Evolutionary conservation across 2,329 filamentous ascomycete genomes (phyloP), one percentile per base, ranked within the genome.

Genomic region (Trichocomaceae sp.): DNA sequence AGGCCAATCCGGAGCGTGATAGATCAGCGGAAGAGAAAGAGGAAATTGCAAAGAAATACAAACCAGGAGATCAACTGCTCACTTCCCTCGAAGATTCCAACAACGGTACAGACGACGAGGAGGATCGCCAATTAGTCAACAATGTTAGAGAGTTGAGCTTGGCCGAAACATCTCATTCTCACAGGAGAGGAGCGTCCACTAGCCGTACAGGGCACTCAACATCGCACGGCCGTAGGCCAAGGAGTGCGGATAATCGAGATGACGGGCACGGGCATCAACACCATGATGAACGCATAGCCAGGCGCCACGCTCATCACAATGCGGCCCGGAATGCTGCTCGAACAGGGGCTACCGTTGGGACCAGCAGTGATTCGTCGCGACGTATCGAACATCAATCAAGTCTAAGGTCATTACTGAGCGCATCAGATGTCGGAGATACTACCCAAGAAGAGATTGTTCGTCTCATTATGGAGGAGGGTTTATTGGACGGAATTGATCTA

Each of bases 361-460:
- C 66, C 46, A 57, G 62, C 39, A 52, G n/a, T 46, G 58, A 62
- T 31, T 69, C 73, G 48, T 68, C 72, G 20, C 75, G 87, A 49
- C 85, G 84, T 51, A 79, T 96, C 47, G 90, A 93, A 66, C 92
- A 96, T 66, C 92, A 97, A 73, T 86, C 90, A 0, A 96, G 90
- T 56, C 75, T 97, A 60, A 79, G 91, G 52, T 95, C 88, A 9
- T 74, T 97, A 57, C 84, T 97, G 57, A 91, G 88, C 64, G 82
- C 85, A 4, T 88, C 87, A 0, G 87, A 91, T 59, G 79, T 88
- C 55, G 88, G 88, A 62, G 80, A 83, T 19, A 58, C 50, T 22
- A 85, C 95, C 63, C 87, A 96, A 67, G 83, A 87, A 57, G 90
- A 96, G 67, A 95, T 96, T 57, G 82, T 95, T 61, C 83, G 89